Base-by-base conservation (phyloP, 2,329 filamentous ascomycete genomes). In the Cordyceps farinosa region DNA sequence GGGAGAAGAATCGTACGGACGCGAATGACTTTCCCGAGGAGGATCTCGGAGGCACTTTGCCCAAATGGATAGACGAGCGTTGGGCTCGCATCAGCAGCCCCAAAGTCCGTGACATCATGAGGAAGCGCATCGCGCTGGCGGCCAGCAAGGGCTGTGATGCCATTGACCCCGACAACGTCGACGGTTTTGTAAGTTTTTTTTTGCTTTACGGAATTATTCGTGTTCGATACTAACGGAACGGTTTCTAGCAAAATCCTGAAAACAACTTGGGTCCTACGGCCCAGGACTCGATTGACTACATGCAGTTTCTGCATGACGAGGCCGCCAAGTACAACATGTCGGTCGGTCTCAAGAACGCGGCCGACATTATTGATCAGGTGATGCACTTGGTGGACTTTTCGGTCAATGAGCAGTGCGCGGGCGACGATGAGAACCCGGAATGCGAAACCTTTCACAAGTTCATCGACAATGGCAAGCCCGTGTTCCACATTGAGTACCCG, bases 401-500 rank as follows among this genome's bases (percentile, higher is more conserved):
- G 7, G 87, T 91, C 68, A 89, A 90, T 73, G 89, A 91, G 77
- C 82, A 90, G 74, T 91, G 89, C 71, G 80, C 82, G n/a, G 68
- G 87, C 70, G 84, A 84, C 68, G 79, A 81, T 17, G 68, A 87
- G 70, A 84, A 84, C 68, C 64, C 75, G 5, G 87, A 90, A 71
- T 90, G 88, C 70, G 75, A 76, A 42, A 80, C 74, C 1, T 90
- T 86, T 71, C 73, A 76, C 2, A 73, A 80, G 3, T 90, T 90
- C 69, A 81, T 87, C 62, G 69, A 80, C 10, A 82, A 81, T 6
- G 78, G 79, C 38, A 90, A 90, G 73, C 87, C 88, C 1, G 88
- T 91, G 38, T 90, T 90, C 71, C 84, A 90, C 70, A 89, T 91
- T 66, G 89, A 91, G 75, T 91, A 91, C 69, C 86, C 86, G 27